Evolutionary conservation across 176 grass and related monocot genomes (phyloP).

Genomic region (Lolium multiflorum): DNA sequence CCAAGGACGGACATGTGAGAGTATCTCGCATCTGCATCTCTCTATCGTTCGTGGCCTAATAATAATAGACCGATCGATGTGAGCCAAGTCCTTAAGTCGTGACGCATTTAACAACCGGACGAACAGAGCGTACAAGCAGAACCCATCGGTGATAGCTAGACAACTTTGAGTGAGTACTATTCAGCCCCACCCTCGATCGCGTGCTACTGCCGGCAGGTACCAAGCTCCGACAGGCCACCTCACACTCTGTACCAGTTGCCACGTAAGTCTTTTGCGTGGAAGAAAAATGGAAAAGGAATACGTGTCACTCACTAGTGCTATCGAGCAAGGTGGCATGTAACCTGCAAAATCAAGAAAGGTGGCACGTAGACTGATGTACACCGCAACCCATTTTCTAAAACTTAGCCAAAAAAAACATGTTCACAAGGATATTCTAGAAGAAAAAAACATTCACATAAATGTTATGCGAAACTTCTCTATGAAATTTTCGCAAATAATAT

Average conservation of each 20-base stretch:
- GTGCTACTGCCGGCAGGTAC: neutral
- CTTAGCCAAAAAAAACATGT: too few species aligned
- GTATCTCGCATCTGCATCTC: neutral
- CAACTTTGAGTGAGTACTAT: neutral
- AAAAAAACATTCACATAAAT: too few species aligned
- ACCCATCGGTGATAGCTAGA: neutral
- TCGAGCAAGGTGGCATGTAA: neutral
- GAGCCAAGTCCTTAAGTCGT: neutral
- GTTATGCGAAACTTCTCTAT: too few species aligned
- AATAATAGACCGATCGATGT: neutral
- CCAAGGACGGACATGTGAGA: neutral
- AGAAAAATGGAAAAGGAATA: neutral
- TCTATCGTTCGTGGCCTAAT: neutral
- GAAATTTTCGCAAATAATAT: too few species aligned
- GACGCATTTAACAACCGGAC: neutral
- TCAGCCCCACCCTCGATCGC: conserved; percentile 2
- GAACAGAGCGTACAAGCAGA: neutral
- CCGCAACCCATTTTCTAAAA: too few species aligned
- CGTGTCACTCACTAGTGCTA: neutral
- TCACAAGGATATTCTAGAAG: too few species aligned
- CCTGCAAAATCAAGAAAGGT: neutral
- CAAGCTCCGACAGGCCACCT: neutral
- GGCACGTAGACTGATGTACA: too few species aligned
- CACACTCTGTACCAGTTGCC: neutral
- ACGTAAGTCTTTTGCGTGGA: neutral